A percentile compares a stretch with the other conserved stretches of the same genome.
Conservation (phyloP, 352 stramenopile species). For the Globisporangium orthogonon region DNA sequence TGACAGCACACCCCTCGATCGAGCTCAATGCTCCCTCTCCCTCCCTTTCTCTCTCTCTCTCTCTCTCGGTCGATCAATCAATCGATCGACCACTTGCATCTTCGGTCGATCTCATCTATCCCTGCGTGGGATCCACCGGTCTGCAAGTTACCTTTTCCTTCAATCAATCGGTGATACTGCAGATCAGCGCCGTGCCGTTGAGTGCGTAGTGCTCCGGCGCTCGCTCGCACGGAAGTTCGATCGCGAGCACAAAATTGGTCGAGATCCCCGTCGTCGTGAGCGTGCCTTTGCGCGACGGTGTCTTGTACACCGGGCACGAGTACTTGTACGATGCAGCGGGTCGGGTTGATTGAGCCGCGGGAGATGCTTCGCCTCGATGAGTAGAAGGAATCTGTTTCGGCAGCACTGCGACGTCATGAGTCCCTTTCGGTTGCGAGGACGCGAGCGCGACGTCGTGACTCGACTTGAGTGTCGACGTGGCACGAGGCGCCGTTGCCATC, state of each 20-base stretch:
- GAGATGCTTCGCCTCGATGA: neutral
- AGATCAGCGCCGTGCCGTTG: conserved; percentile 86
- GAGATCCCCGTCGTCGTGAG: conserved; percentile 91
- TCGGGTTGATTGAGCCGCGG: neutral
- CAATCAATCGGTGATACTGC: conserved; percentile 32
- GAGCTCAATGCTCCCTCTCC: no score
- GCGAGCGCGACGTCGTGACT: neutral
- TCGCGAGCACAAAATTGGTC: conserved; percentile 90
- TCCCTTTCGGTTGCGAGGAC: neutral
- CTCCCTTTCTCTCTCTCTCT: neutral
- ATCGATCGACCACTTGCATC: neutral
- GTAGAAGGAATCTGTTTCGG: neutral
- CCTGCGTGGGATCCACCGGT: no score
- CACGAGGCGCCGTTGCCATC: neutral
- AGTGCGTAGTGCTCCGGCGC: conserved; percentile 82
- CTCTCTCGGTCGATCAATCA: neutral
- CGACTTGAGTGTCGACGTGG: neutral
- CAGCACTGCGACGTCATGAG: neutral
- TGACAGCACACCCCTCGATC: no score
- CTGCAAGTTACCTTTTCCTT: neutral
- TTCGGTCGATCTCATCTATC: neutral
- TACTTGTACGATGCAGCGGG: conserved; percentile 35
- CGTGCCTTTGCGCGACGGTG: conserved; percentile 76
- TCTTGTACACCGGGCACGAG: conserved; percentile 92
- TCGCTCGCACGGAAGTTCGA: conserved; percentile 79